A percentile compares a stretch with the other conserved stretches of the same genome.
phyloP scores from a whole-genome alignment of 2,329 filamentous ascomycete genomes.

The Dactylellina haptotyla region DNA sequence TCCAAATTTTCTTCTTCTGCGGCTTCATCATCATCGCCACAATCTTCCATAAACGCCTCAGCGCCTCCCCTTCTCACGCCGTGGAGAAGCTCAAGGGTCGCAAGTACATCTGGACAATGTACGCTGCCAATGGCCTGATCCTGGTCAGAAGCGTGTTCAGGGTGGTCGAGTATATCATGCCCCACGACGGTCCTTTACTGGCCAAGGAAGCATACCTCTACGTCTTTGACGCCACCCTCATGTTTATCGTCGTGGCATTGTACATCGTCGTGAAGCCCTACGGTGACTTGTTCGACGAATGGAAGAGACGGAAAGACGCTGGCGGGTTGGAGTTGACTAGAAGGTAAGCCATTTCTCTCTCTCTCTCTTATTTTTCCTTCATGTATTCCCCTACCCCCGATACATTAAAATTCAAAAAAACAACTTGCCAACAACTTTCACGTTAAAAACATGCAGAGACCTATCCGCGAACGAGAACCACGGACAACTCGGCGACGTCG shows the following conservation, averaged over 20 bases:
- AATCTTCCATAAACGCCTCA: conserved; percentile 63
- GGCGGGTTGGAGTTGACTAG: conserved; percentile 38
- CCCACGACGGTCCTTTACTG: conserved; percentile 63
- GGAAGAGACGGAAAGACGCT: conserved; percentile 47
- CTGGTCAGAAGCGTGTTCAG: conserved; percentile 66
- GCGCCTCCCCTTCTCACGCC: conserved; percentile 10
- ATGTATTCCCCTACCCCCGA: not conserved
- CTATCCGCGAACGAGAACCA: not conserved
- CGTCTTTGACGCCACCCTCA: conserved; percentile 64
- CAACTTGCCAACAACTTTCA: not conserved
- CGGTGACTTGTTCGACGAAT: conserved; percentile 47
- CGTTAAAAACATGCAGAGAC: not conserved
- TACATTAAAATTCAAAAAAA: not conserved
- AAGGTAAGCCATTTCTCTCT: conserved; percentile 21
- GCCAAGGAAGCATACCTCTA: conserved; percentile 64
- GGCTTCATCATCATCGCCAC: conserved; percentile 67
- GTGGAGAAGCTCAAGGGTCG: conserved; percentile 25
- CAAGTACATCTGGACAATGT: conserved; percentile 60
- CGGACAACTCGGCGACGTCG: too few species aligned
- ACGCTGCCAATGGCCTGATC: conserved; percentile 64
- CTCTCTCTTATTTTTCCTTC: not conserved
- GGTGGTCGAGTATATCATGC: conserved; percentile 65
- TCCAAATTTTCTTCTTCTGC: conserved; percentile 70
- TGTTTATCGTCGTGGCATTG: conserved; percentile 60
- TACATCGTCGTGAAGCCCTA: conserved; percentile 49